A percentile compares a stretch with the other conserved stretches of the same genome.
Evolutionary conservation across 2,329 filamentous ascomycete species (phyloP).

Genomic region (Ambrosiella xylebori): DNA sequence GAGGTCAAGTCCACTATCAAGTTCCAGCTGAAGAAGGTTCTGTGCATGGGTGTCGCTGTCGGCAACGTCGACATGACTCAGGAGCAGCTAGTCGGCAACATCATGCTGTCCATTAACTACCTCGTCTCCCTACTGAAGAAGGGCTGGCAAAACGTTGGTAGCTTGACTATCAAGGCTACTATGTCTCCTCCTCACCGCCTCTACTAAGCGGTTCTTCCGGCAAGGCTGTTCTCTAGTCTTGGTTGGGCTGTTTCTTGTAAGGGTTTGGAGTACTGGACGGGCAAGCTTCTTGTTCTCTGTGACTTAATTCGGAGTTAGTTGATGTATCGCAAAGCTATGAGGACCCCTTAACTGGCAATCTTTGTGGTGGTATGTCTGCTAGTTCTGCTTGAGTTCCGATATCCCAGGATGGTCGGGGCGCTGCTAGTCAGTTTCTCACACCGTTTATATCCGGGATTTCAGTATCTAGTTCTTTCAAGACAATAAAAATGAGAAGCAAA

Average conservation of each 20-base stretch:
- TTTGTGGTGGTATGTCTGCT: not conserved
- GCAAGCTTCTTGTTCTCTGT: not conserved
- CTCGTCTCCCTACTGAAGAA: conserved; percentile 98
- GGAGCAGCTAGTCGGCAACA: conserved; percentile 94
- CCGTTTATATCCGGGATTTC: not conserved
- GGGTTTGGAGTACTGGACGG: not conserved
- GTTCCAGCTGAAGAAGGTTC: conserved; percentile 99
- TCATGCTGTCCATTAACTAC: conserved; percentile 99
- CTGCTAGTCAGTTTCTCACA: not conserved
- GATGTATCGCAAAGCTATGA: not conserved
- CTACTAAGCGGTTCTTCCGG: conserved; percentile 47
- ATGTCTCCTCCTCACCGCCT: conserved; percentile 98
- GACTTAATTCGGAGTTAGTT: not conserved
- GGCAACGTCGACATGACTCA: conserved; percentile 95
- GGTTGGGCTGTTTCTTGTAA: not conserved
- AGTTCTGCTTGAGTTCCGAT: not conserved
- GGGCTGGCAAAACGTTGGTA: conserved; percentile 99
- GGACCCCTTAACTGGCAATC: conserved; percentile 1
- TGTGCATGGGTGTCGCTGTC: conserved; percentile 98
- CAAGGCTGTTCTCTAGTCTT: not conserved
- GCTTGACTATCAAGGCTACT: conserved; percentile 98
- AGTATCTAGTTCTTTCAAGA: not conserved
- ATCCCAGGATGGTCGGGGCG: not conserved
- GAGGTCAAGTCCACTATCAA: conserved; percentile 99
- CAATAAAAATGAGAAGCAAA: conserved; percentile 5